Evolutionary conservation across 805 yeast genomes (phyloP).

Genomic region (Kluyveromyces siamensis): DNA sequence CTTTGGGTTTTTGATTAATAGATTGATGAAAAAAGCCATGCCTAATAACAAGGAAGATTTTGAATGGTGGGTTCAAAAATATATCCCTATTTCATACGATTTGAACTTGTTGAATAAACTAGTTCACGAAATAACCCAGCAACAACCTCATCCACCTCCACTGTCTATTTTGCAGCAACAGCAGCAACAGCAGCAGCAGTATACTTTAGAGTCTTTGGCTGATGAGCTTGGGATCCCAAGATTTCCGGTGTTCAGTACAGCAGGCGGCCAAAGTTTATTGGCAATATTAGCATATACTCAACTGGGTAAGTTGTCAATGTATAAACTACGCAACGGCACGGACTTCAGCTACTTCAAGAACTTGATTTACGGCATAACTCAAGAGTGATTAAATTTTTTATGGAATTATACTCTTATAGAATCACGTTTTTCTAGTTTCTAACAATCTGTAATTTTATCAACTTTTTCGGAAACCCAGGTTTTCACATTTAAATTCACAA

Average conservation of each 20-base stretch:
- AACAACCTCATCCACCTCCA: constrained; percentile 14
- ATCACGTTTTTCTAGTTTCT: not conserved
- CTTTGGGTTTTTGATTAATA: constrained; percentile 76
- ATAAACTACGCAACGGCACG: constrained; percentile 27
- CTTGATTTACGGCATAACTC: constrained; percentile 40
- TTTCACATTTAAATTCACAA: not conserved
- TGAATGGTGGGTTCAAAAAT: constrained; percentile 55
- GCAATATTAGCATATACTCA: constrained; percentile 60
- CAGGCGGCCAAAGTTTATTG: constrained; percentile 55
- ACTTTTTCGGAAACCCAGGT: not conserved
- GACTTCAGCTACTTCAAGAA: constrained; percentile 38
- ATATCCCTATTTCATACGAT: constrained; percentile 79
- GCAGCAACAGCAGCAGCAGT: constrained; percentile 12
- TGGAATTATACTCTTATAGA: not conserved
- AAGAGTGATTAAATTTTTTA: constrained; percentile 10
- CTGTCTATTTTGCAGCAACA: constrained; percentile 9
- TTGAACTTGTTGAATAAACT: constrained; percentile 48
- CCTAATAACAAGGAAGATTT: constrained; percentile 79
- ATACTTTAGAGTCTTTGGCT: constrained; percentile 47
- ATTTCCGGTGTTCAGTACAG: constrained; percentile 43
- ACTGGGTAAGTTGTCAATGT: constrained; percentile 30
- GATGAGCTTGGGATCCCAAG: constrained; percentile 65
- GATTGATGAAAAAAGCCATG: constrained; percentile 64
- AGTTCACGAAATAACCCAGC: constrained; percentile 19
- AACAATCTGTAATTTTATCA: not conserved